Conservation (phyloP, 257 asterid genomes). For the Solanum ossicruentum region DNA sequence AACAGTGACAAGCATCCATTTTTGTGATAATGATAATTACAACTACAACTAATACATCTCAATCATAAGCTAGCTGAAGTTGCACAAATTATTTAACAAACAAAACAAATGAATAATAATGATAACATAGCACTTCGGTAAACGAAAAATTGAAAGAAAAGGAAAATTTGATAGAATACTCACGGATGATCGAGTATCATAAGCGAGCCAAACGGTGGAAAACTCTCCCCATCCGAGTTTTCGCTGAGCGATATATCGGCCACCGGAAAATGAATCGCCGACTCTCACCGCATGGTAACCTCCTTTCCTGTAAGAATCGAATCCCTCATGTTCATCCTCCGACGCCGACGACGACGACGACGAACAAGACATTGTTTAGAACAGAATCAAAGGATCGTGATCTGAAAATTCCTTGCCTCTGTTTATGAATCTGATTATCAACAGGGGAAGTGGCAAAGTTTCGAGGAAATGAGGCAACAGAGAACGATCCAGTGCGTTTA, state of each 20-base stretch:
- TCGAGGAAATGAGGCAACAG: neutral
- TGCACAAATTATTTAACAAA: neutral
- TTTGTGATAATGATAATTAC: neutral
- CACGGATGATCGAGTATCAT: conserved; percentile 71
- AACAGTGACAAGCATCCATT: neutral
- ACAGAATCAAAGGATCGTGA: neutral
- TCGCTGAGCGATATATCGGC: conserved; percentile 87
- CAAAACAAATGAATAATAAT: neutral
- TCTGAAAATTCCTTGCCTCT: neutral
- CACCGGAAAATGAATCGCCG: conserved; percentile 67
- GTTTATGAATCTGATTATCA: neutral
- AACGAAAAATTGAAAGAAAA: neutral
- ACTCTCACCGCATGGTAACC: conserved; percentile 83
- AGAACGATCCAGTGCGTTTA: neutral
- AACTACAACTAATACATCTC: neutral
- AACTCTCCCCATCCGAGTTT: conserved; percentile 98
- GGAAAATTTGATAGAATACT: neutral
- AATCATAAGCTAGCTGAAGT: neutral
- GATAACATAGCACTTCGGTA: neutral
- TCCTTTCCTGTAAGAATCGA: conserved; percentile 65
- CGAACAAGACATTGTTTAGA: conserved; percentile 42
- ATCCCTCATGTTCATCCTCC: conserved; percentile 82
- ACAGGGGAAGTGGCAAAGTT: neutral
- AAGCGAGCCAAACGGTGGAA: conserved; percentile 97
- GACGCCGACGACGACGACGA: conserved; percentile 82